These are phyloP conservation scores for Penicillium goetzii DNA, from an alignment of 495 filamentous ascomycete species.

Conservation along the genomic window DNA sequence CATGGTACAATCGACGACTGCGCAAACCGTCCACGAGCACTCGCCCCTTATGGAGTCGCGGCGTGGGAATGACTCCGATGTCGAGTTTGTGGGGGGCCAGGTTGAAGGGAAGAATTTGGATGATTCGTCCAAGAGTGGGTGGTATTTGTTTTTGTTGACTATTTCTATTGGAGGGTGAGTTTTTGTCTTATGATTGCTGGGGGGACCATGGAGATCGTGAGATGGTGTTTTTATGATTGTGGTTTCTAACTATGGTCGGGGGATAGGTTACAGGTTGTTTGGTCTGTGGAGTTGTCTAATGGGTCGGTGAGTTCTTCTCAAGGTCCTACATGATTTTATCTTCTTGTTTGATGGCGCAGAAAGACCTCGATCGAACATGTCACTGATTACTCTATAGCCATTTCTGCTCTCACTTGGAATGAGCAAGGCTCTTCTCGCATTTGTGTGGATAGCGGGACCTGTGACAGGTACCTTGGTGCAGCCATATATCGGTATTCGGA, in stretches of 20 bases:
- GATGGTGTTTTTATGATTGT: neutral
- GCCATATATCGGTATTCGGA: constrained; percentile 90
- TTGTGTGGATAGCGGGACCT: constrained; percentile 93
- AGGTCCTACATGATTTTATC: neutral
- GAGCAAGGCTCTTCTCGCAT: constrained; percentile 89
- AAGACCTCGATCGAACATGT: neutral
- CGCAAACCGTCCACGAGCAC: constrained; percentile 27
- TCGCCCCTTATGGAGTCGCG: constrained; percentile 43
- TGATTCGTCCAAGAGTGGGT: constrained; percentile 69
- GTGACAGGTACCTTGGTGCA: constrained; percentile 86
- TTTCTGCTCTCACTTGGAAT: constrained; percentile 77
- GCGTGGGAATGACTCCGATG: constrained; percentile 9
- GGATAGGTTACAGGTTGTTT: constrained; percentile 81
- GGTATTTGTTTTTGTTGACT: constrained; percentile 83
- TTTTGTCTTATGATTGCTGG: neutral
- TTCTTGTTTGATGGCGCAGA: neutral
- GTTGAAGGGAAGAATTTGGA: constrained; percentile 23
- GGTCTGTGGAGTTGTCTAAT: constrained; percentile 88
- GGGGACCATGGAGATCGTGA: neutral
- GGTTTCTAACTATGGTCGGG: neutral
- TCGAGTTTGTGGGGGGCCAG: neutral
- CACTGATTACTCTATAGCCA: constrained; percentile 41
- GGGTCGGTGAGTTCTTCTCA: constrained; percentile 61
- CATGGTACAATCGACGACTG: neutral
- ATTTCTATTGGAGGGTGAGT: constrained; percentile 76